Conservation (phyloP, 225 moss, liverwort and hornwort species). For the Pseudoscleropodium purum region DNA sequence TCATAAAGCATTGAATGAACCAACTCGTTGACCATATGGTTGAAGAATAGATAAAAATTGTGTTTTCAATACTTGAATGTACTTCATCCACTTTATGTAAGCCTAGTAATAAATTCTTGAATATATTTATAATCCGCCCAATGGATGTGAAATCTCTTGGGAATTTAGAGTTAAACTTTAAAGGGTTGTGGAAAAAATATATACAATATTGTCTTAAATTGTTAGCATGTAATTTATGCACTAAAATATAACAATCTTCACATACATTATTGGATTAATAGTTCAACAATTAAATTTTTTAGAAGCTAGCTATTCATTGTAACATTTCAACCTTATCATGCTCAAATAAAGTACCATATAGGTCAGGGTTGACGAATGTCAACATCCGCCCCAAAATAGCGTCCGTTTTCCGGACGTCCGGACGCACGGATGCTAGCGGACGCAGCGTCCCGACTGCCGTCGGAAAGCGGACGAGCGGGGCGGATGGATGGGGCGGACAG, state of each 20-base stretch:
- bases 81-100: background rate
- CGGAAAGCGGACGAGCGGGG: too few relatives aligned
- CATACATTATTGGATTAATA: too few relatives aligned
- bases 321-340: too few relatives aligned
- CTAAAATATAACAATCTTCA: background rate
- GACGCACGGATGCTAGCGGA: too few relatives aligned
- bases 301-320: too few relatives aligned
- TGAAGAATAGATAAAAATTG: background rate
- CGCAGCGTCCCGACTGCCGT: too few relatives aligned
- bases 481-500: too few relatives aligned
- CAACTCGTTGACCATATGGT: background rate
- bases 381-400: too few relatives aligned
- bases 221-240: background rate
- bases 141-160: background rate
- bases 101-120: background rate
- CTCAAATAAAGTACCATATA: too few relatives aligned
- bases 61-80: background rate
- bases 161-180: background rate
- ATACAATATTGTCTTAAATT: background rate
- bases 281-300: too few relatives aligned
- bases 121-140: background rate
- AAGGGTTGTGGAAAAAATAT: rapidly evolving
- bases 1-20: background rate
- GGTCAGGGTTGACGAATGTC: too few relatives aligned
- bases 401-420: too few relatives aligned